phyloP scores from a whole-genome alignment of 148 eudicot genomes.

The Arbutus unedo region DNA sequence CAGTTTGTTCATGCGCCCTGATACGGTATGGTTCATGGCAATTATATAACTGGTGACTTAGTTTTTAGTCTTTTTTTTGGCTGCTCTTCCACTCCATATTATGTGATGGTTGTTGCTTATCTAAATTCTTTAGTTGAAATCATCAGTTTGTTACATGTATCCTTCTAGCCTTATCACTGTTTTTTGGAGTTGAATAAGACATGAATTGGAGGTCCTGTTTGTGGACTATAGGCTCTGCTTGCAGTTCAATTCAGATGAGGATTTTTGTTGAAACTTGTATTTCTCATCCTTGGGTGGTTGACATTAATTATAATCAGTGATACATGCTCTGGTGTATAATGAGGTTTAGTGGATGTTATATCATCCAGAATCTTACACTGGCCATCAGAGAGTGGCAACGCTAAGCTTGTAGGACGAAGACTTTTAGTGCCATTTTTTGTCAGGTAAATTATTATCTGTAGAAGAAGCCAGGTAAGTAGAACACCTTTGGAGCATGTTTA shows the following conservation, averaged over 20 bases:
- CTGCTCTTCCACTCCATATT: background rate
- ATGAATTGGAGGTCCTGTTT: background rate
- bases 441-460: no score
- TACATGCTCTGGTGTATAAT: background rate
- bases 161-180: background rate
- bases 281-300: background rate
- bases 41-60: background rate
- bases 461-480: no score
- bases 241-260: background rate
- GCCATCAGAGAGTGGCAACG: no score
- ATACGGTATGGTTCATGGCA: slow-evolving; percentile 59
- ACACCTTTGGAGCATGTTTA: no score
- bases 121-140: background rate
- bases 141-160: background rate
- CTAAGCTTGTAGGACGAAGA: no score
- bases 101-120: slow-evolving; percentile 11
- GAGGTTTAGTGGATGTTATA: background rate
- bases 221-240: background rate
- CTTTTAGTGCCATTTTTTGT: no score
- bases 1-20: slow-evolving; percentile 86
- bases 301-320: background rate
- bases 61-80: background rate
- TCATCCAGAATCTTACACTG: no score
- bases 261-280: background rate
- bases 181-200: no score